Evolutionary conservation across 192 early-diverging fungal species (phyloP).

Genomic region (Umbelopsis sp.): DNA sequence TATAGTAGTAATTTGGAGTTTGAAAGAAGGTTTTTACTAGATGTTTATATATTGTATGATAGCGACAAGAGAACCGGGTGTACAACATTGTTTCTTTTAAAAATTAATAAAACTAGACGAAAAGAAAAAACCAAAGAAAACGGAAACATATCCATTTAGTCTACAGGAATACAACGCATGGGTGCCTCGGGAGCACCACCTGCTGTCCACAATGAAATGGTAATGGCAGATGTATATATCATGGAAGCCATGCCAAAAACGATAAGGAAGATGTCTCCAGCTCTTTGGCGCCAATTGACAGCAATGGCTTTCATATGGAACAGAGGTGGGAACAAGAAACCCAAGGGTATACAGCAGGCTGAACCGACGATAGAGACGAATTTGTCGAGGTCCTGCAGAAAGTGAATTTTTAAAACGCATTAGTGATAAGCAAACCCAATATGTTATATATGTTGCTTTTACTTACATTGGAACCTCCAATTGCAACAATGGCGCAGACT

Average conservation of each 20-base stretch:
- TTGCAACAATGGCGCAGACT: slow-evolving; percentile 67
- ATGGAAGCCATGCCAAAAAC: slow-evolving; percentile 70
- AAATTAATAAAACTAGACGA: neutral
- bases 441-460: neutral
- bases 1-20: no score
- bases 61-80: no score
- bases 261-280: slow-evolving; percentile 63
- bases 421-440: no score
- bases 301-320: slow-evolving; percentile 75
- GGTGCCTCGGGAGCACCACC: slow-evolving; percentile 25
- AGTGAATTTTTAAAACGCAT: no score
- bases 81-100: no score
- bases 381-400: slow-evolving; percentile 71
- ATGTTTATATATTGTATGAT: no score
- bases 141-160: neutral
- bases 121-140: neutral
- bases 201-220: slow-evolving; percentile 53
- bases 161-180: slow-evolving; percentile 30
- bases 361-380: slow-evolving; percentile 87
- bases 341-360: slow-evolving; percentile 70
- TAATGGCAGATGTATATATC: slow-evolving; percentile 79
- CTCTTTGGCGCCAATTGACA: slow-evolving; percentile 46
- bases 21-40: no score
- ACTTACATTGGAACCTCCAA: slow-evolving; percentile 58
- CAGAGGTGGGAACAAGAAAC: slow-evolving; percentile 85